Evolutionary conservation across 257 asterid species (phyloP).

Genomic region (Scutellaria galericulata): DNA sequence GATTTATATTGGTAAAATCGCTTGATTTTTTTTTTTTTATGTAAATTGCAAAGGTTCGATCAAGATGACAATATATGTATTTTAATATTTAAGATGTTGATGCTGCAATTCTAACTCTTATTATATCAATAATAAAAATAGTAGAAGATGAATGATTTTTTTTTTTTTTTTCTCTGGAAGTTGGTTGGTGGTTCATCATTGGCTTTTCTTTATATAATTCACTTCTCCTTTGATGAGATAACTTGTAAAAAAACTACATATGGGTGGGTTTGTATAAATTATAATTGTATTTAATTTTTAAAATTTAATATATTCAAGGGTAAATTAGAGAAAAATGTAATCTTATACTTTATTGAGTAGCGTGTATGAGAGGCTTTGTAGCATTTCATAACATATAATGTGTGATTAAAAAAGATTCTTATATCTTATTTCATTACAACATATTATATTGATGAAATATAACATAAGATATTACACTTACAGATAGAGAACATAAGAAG

Average conservation of each 20-base stretch:
- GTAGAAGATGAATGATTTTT: neutral
- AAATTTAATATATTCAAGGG: neutral
- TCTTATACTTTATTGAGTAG: no score
- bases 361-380: no score
- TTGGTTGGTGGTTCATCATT: slow-evolving; percentile 23
- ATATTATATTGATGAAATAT: neutral
- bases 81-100: no score
- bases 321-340: neutral
- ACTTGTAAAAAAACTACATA: neutral
- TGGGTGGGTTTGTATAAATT: neutral
- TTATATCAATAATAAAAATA: neutral
- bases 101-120: neutral
- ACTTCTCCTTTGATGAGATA: neutral
- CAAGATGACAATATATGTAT: no score
- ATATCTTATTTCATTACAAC: no score
- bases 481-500: neutral
- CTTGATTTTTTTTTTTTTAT: no score
- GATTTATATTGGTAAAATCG: no score
- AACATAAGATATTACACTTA: neutral
- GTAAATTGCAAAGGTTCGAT: no score
- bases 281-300: neutral
- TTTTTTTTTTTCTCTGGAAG: neutral
- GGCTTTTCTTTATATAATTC: slow-evolving; percentile 3
- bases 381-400: no score
- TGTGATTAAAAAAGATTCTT: no score